phyloP scores from a whole-genome alignment of 108 stramenopile genomes.

The Chaetoceros tenuissimus region DNA sequence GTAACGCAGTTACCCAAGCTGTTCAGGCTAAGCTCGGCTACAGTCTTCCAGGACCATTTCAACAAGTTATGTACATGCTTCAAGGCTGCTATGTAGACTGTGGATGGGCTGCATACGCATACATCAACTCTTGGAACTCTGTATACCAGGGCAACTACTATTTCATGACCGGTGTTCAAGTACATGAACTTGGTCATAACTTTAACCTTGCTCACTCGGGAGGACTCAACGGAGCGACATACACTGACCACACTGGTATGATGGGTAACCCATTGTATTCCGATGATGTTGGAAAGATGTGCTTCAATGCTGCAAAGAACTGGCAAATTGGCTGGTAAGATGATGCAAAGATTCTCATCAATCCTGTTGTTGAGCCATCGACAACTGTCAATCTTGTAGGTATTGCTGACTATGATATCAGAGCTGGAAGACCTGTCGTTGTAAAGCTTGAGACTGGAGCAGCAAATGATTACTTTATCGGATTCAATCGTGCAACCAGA shows the following conservation, averaged over 20 bases:
- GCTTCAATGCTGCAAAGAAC: constrained; percentile 43
- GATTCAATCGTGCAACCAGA: constrained; percentile 22
- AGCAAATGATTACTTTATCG: constrained; percentile 13
- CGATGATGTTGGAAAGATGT: too few relatives aligned
- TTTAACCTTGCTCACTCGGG: constrained; percentile 34
- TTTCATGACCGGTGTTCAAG: too few relatives aligned
- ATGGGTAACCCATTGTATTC: constrained; percentile 36
- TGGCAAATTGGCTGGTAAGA: constrained; percentile 55
- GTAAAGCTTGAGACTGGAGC: constrained; percentile 14
- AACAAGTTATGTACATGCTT: constrained; percentile 8
- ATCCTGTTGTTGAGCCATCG: not conserved
- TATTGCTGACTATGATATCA: too few relatives aligned
- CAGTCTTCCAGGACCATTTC: too few relatives aligned
- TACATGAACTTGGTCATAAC: too few relatives aligned
- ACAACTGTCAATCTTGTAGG: too few relatives aligned
- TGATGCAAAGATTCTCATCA: constrained; percentile 4
- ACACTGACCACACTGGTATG: constrained; percentile 41
- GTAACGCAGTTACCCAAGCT: constrained; percentile 16
- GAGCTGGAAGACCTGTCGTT: constrained; percentile 17
- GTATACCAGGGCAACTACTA: too few relatives aligned
- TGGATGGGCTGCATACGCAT: too few relatives aligned
- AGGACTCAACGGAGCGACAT: too few relatives aligned
- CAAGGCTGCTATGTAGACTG: too few relatives aligned
- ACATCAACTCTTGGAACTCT: too few relatives aligned
- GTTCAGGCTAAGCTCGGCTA: too few relatives aligned